Evolutionary conservation across 441 rosid species (phyloP).

Genomic region (Euphorbia neoarborescens): DNA sequence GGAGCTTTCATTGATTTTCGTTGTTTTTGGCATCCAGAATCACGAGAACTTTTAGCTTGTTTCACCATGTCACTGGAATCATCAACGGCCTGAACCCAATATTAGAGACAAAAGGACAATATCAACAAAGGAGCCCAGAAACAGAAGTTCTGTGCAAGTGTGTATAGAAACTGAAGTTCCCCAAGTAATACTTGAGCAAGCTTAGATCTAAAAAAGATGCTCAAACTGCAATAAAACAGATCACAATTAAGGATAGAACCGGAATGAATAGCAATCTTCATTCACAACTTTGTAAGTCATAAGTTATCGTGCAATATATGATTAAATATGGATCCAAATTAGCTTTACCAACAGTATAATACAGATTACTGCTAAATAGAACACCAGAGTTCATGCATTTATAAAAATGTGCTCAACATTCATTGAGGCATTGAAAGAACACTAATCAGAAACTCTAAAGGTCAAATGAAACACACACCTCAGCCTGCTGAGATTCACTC

Average conservation of each 20-base stretch:
- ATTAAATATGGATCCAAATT: background rate
- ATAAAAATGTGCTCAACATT: background rate
- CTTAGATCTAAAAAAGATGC: background rate
- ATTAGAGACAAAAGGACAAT: slow-evolving; percentile 9
- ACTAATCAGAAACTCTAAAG: slow-evolving; percentile 13
- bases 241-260: background rate
- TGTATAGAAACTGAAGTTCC: slow-evolving; percentile 10
- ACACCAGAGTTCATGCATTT: background rate
- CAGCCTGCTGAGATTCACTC: slow-evolving; percentile 39
- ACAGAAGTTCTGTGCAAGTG: background rate
- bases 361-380: background rate
- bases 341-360: background rate
- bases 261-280: background rate
- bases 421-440: slow-evolving; percentile 2
- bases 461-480: slow-evolving; percentile 38
- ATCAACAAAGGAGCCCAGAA: slow-evolving; percentile 9
- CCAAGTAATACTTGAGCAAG: background rate
- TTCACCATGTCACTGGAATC: slow-evolving; percentile 37
- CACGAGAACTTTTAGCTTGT: slow-evolving; percentile 46
- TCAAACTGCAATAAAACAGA: background rate
- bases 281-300: background rate
- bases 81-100: slow-evolving; percentile 38
- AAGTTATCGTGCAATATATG: background rate
- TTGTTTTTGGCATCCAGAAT: slow-evolving; percentile 39
- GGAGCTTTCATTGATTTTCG: slow-evolving; percentile 37